A percentile compares a stretch with the other conserved stretches of the same genome.
Evolutionary conservation across 202 grass and related monocot genomes (phyloP).

Genomic region (Elaeis oleifera): DNA sequence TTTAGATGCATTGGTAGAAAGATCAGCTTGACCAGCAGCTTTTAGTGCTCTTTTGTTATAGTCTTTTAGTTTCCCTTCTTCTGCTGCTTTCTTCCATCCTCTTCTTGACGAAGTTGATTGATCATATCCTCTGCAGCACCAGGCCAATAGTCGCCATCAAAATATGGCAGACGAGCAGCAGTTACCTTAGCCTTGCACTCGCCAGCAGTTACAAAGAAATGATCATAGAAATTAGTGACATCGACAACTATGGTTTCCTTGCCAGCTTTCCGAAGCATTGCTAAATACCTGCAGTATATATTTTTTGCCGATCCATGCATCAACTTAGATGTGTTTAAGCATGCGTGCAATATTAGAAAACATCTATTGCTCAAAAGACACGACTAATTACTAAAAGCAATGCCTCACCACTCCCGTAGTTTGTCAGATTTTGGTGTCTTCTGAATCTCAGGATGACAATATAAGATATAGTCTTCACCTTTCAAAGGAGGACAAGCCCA

Average conservation of each 20-base stretch:
- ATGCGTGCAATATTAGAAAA: not conserved
- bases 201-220: slow-evolving; percentile 71
- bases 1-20: slow-evolving; percentile 81
- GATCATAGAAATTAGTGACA: slow-evolving; percentile 89
- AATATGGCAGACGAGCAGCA: slow-evolving; percentile 87
- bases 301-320: slow-evolving; percentile 18
- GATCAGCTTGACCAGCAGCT: slow-evolving; percentile 86
- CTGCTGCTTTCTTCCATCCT: slow-evolving; percentile 74
- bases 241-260: slow-evolving; percentile 92
- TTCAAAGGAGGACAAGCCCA: slow-evolving; percentile 97
- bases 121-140: slow-evolving; percentile 99
- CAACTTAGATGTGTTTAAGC: not conserved
- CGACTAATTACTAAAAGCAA: not conserved
- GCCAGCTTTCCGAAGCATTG: slow-evolving; percentile 91
- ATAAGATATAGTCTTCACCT: slow-evolving; percentile 99
- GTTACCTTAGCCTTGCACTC: slow-evolving; percentile 95
- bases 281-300: slow-evolving; percentile 62
- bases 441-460: slow-evolving; percentile 99
- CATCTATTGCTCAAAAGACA: no score
- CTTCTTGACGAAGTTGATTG: slow-evolving; percentile 88
- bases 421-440: slow-evolving; percentile 99
- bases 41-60: slow-evolving; percentile 88
- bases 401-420: slow-evolving; percentile 69
- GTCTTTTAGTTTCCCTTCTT: slow-evolving; percentile 95
- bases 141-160: slow-evolving; percentile 99